Evolutionary conservation across 2,329 filamentous ascomycete genomes (phyloP), one percentile per base, ranked within the genome.

Genomic region (Colletotrichum melonis): DNA sequence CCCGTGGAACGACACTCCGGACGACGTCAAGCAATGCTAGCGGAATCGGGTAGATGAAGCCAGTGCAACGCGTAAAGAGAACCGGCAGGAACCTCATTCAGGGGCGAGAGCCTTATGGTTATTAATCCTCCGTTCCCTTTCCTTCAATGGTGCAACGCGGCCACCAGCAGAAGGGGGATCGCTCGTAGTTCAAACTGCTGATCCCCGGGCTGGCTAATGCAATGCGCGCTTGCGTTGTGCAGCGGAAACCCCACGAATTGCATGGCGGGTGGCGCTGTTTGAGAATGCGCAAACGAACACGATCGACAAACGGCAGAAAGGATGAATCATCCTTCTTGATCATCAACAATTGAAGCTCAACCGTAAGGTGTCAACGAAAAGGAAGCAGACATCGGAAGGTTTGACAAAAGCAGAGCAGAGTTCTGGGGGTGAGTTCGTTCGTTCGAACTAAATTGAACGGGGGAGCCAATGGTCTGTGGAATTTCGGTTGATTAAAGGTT

Each of bases 401-500:
- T 49, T 30, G 14, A 38, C 11, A 42, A 12, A 60, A 19, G 22
- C 46, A 26, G 30, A 46, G 24, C 22, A 24, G 30, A 32, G 14
- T 32, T n/a, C 26, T 28, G 30, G 57, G 57, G 49, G 11, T 16
- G 54, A 12, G 55, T 56, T 64, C 26, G 67, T 56, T 64, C 26
- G 60, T 70, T 70, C 42, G 55, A 56, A 54, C n/a, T 65, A 65
- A 22, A 70, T 70, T 70, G 28, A 60, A 54, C 22, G 55, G 42
- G 55, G 59, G 26, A 3, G 19, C 26, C 8, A 26, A 42, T 59
- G 30, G 38, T 6, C 1, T 16, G 65, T 64, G 52, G 35, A 30
- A 28, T 42, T 22, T 26, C 9, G 12, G 38, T 63, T 42, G 57
- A 59, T 64, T 59, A n/a, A 35, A 64, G 58, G n/a, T n/a, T 63